These are phyloP conservation scores for Floccularia luteovirens DNA, from an alignment of 768 basidiomycete species.

Conservation along the genomic window DNA sequence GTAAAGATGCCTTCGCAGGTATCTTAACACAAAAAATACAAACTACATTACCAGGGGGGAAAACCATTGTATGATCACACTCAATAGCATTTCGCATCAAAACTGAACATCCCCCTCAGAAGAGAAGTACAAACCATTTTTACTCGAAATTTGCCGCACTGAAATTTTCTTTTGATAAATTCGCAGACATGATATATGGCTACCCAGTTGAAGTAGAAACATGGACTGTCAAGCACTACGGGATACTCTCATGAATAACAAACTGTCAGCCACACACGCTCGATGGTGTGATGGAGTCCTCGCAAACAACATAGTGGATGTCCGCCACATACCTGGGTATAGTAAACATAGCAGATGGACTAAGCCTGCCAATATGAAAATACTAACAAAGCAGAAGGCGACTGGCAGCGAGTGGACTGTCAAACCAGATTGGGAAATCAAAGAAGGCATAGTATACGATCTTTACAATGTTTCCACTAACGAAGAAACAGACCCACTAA, in stretches of 20 bases:
- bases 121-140: slow-evolving; percentile 22
- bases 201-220: slow-evolving; percentile 25
- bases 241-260: slow-evolving; percentile 19
- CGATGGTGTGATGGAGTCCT: slow-evolving; percentile 27
- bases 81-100: slow-evolving; percentile 25
- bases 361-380: too few relatives aligned
- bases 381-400: too few relatives aligned
- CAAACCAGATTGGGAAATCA: too few relatives aligned
- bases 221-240: slow-evolving; percentile 26
- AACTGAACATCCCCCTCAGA: slow-evolving; percentile 20
- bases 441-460: too few relatives aligned
- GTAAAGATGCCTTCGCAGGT: slow-evolving; percentile 23
- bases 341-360: too few relatives aligned
- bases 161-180: slow-evolving; percentile 23
- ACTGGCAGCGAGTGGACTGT: too few relatives aligned
- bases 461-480: too few relatives aligned
- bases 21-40: slow-evolving; percentile 17
- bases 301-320: too few relatives aligned
- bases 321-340: too few relatives aligned
- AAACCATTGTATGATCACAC: slow-evolving; percentile 9
- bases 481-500: too few relatives aligned
- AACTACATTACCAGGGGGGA: slow-evolving; percentile 13
- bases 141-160: slow-evolving; percentile 28
- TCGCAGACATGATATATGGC: slow-evolving; percentile 18
- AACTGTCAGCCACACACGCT: slow-evolving; percentile 20